phyloP scores from a whole-genome alignment of 2,329 filamentous ascomycete species.

The Acephala macrosclerotiorum region DNA sequence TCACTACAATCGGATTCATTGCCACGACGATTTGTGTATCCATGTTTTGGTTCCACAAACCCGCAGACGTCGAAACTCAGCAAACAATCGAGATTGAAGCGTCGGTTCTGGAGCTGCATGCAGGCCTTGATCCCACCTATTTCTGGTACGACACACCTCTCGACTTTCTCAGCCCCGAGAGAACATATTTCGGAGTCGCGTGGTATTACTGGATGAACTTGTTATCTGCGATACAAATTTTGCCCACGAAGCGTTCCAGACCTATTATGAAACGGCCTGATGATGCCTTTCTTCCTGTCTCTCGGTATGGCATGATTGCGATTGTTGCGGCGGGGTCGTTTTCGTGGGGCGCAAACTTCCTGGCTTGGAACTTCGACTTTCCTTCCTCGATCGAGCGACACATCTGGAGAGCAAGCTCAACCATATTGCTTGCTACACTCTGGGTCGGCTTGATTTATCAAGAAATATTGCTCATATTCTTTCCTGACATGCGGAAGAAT shows the following conservation, averaged over 20 bases:
- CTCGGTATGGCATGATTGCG: neutral
- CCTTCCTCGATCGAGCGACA: neutral
- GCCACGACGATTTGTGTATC: neutral
- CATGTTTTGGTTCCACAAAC: neutral
- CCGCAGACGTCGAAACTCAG: neutral
- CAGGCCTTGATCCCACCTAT: neutral
- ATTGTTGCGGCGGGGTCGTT: neutral
- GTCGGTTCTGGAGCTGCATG: neutral
- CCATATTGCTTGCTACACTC: too few relatives aligned
- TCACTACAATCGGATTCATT: neutral
- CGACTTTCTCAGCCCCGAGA: neutral
- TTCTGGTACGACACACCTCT: neutral
- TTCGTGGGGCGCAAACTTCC: neutral
- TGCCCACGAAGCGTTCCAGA: neutral
- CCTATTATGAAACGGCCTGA: neutral
- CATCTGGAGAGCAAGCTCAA: slow-evolving; percentile 7
- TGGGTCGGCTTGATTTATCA: too few relatives aligned
- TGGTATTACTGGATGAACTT: neutral
- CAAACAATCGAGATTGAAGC: neutral
- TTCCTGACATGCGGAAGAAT: too few relatives aligned
- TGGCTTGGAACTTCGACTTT: neutral
- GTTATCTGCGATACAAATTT: neutral
- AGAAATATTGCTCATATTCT: too few relatives aligned
- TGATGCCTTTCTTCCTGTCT: slow-evolving; percentile 2
- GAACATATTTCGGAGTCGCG: neutral